Base-by-base conservation (phyloP, 108 stramenopile species). In the Cylindrotheca closterium region DNA sequence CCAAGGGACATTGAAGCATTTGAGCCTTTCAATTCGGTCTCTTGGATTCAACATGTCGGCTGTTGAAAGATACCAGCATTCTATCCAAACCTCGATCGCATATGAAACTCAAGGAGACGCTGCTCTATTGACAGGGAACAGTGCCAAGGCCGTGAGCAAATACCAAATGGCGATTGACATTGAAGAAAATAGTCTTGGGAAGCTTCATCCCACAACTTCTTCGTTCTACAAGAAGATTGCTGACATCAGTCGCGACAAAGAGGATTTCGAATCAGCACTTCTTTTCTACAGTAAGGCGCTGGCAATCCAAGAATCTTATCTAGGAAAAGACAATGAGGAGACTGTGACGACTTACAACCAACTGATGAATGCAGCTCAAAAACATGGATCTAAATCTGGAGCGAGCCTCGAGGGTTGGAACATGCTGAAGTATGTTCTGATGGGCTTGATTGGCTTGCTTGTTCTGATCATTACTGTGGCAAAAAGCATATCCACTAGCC, bases 271-370 rank as follows among this genome's bases (percentile, higher is more conserved):
- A 21, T 10, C 29, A 21, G 58, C 58, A 42, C 18, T 60, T 4
- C 5, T 45, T 3, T 31, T 31, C 5, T 60, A 60, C 21, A 34
- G 19, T 19, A 60, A 60, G 21, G 58, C 19, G 4, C 37, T 60
- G 18, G 58, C 58, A 23, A 60, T 60, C 23, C 8, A 21, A 15
- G 37, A 60, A 60, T 42, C 34, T 5, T 4, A 32, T 4, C 18
- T 31, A 8, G 21, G 37, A 21, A 32, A 60, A 5, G 23, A 42
- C 15, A 10, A 60, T 30, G 27, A 46, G 19, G 23, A 50, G 5
- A 26, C 27, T 50, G 23, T 42, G 42, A 63, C 15, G 5, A 50
- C 23, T 10, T 50, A 29, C 27, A 63, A 63, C 28, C n/a, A 63
- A 5, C 21, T 63, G 49, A 48, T 51, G 4, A n/a, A 22, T 5